These are phyloP conservation scores for Calonectria multiphialidica DNA, from an alignment of 2,329 filamentous ascomycete species.

Conservation along the genomic window DNA sequence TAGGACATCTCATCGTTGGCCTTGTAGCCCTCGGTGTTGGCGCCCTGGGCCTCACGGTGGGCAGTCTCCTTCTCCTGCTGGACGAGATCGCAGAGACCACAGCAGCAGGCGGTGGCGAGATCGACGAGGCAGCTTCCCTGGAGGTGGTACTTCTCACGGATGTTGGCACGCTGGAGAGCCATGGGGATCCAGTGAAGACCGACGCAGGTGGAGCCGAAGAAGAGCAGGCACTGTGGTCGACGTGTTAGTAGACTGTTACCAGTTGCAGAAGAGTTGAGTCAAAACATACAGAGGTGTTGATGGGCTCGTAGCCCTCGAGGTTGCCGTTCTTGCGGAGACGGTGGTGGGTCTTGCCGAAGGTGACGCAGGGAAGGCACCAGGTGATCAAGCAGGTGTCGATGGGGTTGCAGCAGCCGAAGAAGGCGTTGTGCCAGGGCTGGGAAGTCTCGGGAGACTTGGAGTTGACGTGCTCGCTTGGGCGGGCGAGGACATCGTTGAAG, in stretches of 20 bases:
- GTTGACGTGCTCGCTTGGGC: slow-evolving; percentile 56
- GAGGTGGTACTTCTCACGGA: slow-evolving; percentile 60
- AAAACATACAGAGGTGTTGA: slow-evolving; percentile 59
- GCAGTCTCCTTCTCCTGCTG: slow-evolving; percentile 62
- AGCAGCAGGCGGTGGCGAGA: slow-evolving; percentile 58
- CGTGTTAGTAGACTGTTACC: slow-evolving; percentile 19
- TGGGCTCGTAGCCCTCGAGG: slow-evolving; percentile 58
- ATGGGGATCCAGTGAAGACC: slow-evolving; percentile 57
- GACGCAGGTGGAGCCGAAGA: slow-evolving; percentile 55
- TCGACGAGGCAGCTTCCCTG: slow-evolving; percentile 58
- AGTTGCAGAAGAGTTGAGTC: not conserved
- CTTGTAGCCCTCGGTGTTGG: slow-evolving; percentile 35
- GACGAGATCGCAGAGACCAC: slow-evolving; percentile 57
- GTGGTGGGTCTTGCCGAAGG: slow-evolving; percentile 62
- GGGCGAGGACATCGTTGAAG: slow-evolving; percentile 57
- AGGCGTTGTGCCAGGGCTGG: slow-evolving; percentile 53
- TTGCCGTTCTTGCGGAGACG: slow-evolving; percentile 54
- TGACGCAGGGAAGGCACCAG: slow-evolving; percentile 60
- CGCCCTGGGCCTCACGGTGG: slow-evolving; percentile 47
- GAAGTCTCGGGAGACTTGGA: slow-evolving; percentile 53
- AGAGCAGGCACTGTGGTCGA: slow-evolving; percentile 54
- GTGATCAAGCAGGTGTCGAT: slow-evolving; percentile 58
- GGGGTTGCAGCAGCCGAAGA: slow-evolving; percentile 60
- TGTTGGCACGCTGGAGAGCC: slow-evolving; percentile 58
- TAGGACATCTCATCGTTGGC: slow-evolving; percentile 36